Evolutionary conservation across 805 yeast genomes (phyloP), one percentile per base, ranked within the genome.

Genomic region (Ogataea philodendri): DNA sequence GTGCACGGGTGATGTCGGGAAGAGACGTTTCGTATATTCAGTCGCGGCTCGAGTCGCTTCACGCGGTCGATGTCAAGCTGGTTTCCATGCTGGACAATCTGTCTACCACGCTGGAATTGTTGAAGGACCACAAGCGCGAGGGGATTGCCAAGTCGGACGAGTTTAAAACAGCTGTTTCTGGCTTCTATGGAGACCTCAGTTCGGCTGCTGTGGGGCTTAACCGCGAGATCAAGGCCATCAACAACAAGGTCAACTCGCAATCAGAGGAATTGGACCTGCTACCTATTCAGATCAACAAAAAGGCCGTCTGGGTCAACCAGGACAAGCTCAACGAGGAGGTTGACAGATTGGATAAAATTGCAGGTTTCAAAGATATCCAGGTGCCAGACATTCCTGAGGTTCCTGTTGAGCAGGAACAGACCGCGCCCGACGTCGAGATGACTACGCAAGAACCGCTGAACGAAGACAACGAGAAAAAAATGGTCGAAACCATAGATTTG

Each of bases 211-310:
- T 74, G 10, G 67, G 67, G 28, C 57, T 84, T 21, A 65, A 88
- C n/a, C 68, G 71, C 30, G 95, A 84, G 49, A 76, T 84, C 27
- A 75, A 76, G 51, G 50, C 72, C 9, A 64, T 83, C 58, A 88
- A 84, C 57, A 76, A 73, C 27, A 71, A 72, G 48, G 70, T 69
- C 21, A 78, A 76, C 8, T 70, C 68, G 18, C 42, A 39, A 16
- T 18, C 40, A 24, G 30, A 37, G 14, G 46, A 38, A 13, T 37
- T 49, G 10, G 48, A 73, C 63, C 72, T 84, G 24, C 63, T 84
- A 17, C 93, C 95, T 1, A 70, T 83, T 3, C 69, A 72, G 26
- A 74, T 84, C 15, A 82, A 80, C 33, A 79, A 79, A 45, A 81
- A 81, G 61, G 85, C 87, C 22, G 75, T 84, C 5, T 70, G 74